Base-by-base conservation (phyloP, 139 green algal genomes). In the Chlorella sp. region DNA sequence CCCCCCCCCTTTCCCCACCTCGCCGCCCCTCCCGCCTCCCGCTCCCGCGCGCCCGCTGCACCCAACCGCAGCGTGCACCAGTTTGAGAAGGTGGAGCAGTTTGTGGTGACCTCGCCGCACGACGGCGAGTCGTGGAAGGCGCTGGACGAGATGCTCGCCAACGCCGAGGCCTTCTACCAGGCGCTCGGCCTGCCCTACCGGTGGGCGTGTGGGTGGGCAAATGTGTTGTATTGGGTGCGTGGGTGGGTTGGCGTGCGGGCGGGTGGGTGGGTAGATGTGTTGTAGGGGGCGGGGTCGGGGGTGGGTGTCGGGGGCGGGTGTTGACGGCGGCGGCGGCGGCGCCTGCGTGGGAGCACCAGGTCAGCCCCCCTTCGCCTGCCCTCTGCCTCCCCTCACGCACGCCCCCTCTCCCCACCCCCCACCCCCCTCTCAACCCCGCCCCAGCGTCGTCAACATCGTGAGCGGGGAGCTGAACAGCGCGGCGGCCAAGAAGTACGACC, bases 81-180 rank as follows among this genome's bases (percentile, higher is more conserved):
- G 82, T 98, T 98, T 86, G 95, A 98, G 77, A 98, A 99, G 86
- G 92, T 99, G 67, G 96, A 99, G 91, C 96, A 99, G 88, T 99
- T 99, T 80, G 85, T 93, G 67, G 92, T 99, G 45, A 90, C 85
- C 48, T 90, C 81, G 19, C 90, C 92, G 9, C 79, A 96, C 55
- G 93, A 90, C 75, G 90, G 96, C 71, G 82, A 86, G 53, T 94
- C 82, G 51, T 99, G 96, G 96, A 81, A 95, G 67, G 77, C 93
- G 38, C 90, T 98, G 85, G 96, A 99, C 51, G 93, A 99, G 84
- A 98, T 99, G 96, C 83, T 99, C 56, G 87, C 53, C 65, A 99
- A 98, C 75, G 91, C 93, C 17, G 94, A 97, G 81, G 81, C 81
- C 23, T 93, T 93, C 59, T 93, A 93, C 66, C 74, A 83, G 43